phyloP scores from a whole-genome alignment of 2,329 filamentous ascomycete species.

The Xylaria sp. region DNA sequence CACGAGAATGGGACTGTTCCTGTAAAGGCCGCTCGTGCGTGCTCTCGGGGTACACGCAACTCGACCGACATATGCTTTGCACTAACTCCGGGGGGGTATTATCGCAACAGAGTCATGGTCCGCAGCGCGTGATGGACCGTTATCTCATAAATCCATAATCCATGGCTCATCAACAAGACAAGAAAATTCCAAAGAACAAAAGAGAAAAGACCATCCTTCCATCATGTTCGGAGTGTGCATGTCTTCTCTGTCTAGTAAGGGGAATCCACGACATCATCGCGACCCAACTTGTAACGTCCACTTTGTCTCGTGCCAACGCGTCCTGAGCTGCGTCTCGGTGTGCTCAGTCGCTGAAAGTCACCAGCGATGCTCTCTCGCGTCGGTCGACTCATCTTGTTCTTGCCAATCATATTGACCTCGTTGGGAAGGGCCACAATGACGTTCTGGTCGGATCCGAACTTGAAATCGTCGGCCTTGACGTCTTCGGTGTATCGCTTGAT shows the following conservation, averaged over 20 bases:
- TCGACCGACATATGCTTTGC: conserved; percentile 25
- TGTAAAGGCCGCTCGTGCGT: conserved; percentile 22
- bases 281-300: conserved; percentile 77
- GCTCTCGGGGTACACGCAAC: conserved; percentile 27
- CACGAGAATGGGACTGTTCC: conserved; percentile 24
- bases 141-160: conserved; percentile 35
- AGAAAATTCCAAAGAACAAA: conserved; percentile 4
- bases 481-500: conserved; percentile 97
- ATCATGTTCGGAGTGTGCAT: background rate
- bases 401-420: conserved; percentile 97
- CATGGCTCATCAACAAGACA: conserved; percentile 22
- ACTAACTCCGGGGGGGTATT: conserved; percentile 44
- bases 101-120: conserved; percentile 36
- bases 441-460: conserved; percentile 96
- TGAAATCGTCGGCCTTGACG: conserved; percentile 98
- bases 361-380: conserved; percentile 92
- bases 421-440: conserved; percentile 97
- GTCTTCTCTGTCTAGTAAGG: conserved; percentile 58
- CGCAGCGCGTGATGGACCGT: conserved; percentile 28
- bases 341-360: conserved; percentile 61
- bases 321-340: conserved; percentile 61
- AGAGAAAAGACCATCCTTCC: background rate
- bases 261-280: conserved; percentile 85
- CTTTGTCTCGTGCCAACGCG: conserved; percentile 65
- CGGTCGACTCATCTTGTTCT: conserved; percentile 83